A percentile compares a stretch with the other conserved stretches of the same genome.
These are phyloP conservation scores for Hypomyces rosellus DNA, from an alignment of 2,329 filamentous ascomycete genomes.

Conservation along the genomic window DNA sequence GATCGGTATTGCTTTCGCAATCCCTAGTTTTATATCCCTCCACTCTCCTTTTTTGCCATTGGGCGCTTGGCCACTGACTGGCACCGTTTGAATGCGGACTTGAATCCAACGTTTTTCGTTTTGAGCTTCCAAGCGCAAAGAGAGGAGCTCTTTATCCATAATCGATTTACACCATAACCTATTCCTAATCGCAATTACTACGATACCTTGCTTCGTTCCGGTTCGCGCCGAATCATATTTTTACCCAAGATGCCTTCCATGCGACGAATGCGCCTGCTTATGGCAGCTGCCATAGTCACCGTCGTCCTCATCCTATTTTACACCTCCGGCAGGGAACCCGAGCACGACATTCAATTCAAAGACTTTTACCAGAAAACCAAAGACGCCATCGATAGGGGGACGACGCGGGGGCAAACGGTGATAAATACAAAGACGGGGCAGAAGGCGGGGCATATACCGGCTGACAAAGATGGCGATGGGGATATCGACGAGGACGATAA, in stretches of 20 bases:
- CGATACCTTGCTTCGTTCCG: slow-evolving; percentile 12
- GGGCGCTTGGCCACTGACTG: background rate
- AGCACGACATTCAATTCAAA: slow-evolving; percentile 28
- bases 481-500: slow-evolving; percentile 52
- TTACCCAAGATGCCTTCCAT: slow-evolving; percentile 55
- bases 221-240: slow-evolving; percentile 8
- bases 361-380: slow-evolving; percentile 58
- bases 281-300: slow-evolving; percentile 56
- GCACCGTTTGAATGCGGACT: no score
- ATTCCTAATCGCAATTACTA: no score
- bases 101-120: no score
- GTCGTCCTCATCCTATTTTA: slow-evolving; percentile 68
- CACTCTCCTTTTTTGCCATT: background rate
- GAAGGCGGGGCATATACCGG: slow-evolving; percentile 33
- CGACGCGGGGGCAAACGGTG: slow-evolving; percentile 30
- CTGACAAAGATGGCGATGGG: slow-evolving; percentile 49
- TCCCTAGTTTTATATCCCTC: background rate
- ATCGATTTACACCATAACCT: no score
- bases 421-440: slow-evolving; percentile 34
- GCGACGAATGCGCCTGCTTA: slow-evolving; percentile 62
- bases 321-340: slow-evolving; percentile 47
- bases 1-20: no score
- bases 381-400: slow-evolving; percentile 42
- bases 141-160: no score
- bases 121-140: no score